These are phyloP conservation scores for Blastobotrys capitulatus DNA, from an alignment of 1,139 yeast species.

Conservation along the genomic window DNA sequence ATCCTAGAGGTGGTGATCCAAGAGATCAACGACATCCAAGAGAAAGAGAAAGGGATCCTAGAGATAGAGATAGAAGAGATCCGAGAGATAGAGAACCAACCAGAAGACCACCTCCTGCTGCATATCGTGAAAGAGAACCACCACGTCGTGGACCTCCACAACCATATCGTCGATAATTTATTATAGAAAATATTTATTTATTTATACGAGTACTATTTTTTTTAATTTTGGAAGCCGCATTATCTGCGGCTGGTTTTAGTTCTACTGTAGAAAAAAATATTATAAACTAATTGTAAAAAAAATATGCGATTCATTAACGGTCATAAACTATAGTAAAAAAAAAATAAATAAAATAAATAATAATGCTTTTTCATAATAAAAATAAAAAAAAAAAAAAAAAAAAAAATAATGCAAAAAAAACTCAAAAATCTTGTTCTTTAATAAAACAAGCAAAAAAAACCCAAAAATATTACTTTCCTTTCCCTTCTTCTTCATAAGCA, in stretches of 20 bases:
- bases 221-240: no score
- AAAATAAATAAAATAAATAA: background rate
- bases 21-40: background rate
- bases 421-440: no score
- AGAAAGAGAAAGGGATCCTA: background rate
- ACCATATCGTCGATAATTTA: background rate
- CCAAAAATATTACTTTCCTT: background rate
- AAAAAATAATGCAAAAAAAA: background rate
- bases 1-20: background rate
- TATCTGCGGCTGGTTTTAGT: no score
- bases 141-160: background rate
- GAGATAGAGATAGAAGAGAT: background rate
- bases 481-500: background rate
- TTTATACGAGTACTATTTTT: background rate
- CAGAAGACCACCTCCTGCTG: background rate
- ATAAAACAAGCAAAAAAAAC: no score
- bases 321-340: background rate
- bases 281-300: no score
- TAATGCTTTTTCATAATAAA: background rate
- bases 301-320: background rate
- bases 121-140: background rate
- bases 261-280: no score
- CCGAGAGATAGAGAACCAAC: background rate
- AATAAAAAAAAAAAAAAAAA: background rate
- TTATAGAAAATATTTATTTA: background rate